phyloP scores from a whole-genome alignment of 2,329 filamentous ascomycete species.

The Incumbomyces delicatus region DNA sequence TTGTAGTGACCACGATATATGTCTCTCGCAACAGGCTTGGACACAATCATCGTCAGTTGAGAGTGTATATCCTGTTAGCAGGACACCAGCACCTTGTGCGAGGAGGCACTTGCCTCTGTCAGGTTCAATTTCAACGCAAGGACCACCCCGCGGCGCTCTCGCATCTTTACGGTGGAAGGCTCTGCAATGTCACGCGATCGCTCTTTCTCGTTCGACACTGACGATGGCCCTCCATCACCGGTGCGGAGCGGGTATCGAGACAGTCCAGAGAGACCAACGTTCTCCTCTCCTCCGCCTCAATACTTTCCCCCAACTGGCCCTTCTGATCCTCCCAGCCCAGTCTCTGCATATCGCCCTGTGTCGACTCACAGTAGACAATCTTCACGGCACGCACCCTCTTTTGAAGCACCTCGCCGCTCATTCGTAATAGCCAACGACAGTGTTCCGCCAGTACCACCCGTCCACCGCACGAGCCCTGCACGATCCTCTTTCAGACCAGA shows the following conservation, averaged over 20 bases:
- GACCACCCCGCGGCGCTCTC: neutral
- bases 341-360: constrained; percentile 10
- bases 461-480: constrained; percentile 23
- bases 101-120: neutral
- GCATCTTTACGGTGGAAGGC: no score
- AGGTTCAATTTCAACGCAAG: neutral
- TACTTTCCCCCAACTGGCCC: constrained; percentile 15
- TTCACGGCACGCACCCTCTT: constrained; percentile 8
- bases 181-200: constrained; percentile 6
- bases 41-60: no score
- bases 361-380: constrained; percentile 11
- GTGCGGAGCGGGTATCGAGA: constrained; percentile 12
- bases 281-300: constrained; percentile 20
- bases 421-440: constrained; percentile 8
- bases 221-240: constrained; percentile 15
- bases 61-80: no score
- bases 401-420: neutral
- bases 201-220: constrained; percentile 22
- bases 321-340: constrained; percentile 11
- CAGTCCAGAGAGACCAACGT: constrained; percentile 14
- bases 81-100: no score
- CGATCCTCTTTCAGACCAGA: constrained; percentile 18
- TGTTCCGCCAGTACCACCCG: constrained; percentile 22
- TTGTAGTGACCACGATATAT: no score
- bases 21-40: no score